phyloP scores from a whole-genome alignment of 352 stramenopile genomes.

The Plasmopara halstedii region DNA sequence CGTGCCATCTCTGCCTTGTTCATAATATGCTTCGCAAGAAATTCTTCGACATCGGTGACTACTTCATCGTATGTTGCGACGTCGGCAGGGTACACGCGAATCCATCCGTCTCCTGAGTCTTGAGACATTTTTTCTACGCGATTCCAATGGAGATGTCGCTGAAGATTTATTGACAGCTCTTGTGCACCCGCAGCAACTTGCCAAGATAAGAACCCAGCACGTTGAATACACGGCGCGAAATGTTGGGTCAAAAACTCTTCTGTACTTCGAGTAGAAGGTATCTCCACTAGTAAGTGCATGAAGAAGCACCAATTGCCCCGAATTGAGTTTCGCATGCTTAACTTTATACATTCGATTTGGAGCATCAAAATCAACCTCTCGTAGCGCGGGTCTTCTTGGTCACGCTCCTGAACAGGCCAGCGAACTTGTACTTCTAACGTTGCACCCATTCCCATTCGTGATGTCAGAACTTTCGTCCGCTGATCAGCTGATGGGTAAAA shows the following conservation, averaged over 20 bases:
- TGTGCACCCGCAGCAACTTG: constrained; percentile 78
- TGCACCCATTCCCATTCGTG: constrained; percentile 74
- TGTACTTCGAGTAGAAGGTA: constrained; percentile 41
- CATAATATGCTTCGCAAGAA: constrained; percentile 47
- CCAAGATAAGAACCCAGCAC: constrained; percentile 77
- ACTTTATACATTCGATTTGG: constrained; percentile 77
- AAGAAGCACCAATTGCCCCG: constrained; percentile 79
- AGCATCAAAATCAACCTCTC: constrained; percentile 82
- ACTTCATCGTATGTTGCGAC: constrained; percentile 75
- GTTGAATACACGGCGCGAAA: constrained; percentile 76
- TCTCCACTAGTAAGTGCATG: constrained; percentile 75
- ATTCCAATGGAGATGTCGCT: constrained; percentile 84
- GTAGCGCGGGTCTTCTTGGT: constrained; percentile 83
- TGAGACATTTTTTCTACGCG: constrained; percentile 85
- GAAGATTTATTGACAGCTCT: constrained; percentile 82
- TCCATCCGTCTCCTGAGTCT: constrained; percentile 77
- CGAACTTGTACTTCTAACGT: constrained; percentile 81
- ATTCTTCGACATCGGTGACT: constrained; percentile 59
- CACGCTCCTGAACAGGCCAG: constrained; percentile 79
- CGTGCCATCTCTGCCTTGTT: constrained; percentile 18
- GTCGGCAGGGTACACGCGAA: constrained; percentile 77
- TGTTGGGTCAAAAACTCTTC: constrained; percentile 49
- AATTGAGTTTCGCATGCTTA: constrained; percentile 59
- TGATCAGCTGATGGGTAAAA: constrained; percentile 84
- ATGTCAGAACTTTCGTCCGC: constrained; percentile 71